phyloP scores from a whole-genome alignment of 306 rosid species.

The Prunus mongolica region DNA sequence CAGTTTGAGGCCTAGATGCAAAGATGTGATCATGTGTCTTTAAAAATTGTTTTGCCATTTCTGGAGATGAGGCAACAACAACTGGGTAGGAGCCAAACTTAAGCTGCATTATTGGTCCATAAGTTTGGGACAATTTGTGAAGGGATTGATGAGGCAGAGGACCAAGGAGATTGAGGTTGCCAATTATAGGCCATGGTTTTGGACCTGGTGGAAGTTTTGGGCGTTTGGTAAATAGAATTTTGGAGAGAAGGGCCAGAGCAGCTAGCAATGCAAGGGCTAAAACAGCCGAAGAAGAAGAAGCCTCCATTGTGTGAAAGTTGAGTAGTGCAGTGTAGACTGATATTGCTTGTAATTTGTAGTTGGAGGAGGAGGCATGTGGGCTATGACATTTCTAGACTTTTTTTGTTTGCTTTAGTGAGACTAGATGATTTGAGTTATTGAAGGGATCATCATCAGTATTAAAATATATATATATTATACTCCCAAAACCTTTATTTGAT shows the following conservation, averaged over 20 bases:
- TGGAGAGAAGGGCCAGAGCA: conserved; percentile 9
- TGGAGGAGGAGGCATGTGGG: too few relatives aligned
- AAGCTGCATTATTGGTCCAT: conserved; percentile 34
- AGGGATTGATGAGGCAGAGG: conserved; percentile 36
- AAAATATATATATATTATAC: too few relatives aligned
- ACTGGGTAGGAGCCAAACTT: conserved; percentile 30
- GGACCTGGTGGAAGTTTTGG: conserved; percentile 38
- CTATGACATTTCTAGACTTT: too few relatives aligned
- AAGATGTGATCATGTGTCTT: conserved; percentile 27
- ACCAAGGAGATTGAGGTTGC: conserved; percentile 40
- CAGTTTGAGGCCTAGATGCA: conserved; percentile 33
- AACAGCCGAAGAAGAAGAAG: background rate
- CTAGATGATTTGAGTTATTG: too few relatives aligned
- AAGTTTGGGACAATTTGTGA: conserved; percentile 27
- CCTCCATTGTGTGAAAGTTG: background rate
- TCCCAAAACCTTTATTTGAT: too few relatives aligned
- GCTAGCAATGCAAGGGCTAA: conserved; percentile 5
- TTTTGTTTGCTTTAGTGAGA: too few relatives aligned
- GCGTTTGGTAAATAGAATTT: background rate
- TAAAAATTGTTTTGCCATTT: conserved; percentile 10
- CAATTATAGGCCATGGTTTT: conserved; percentile 47
- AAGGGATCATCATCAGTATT: too few relatives aligned
- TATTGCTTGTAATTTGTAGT: too few relatives aligned
- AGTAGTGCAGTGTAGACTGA: too few relatives aligned
- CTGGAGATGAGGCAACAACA: conserved; percentile 24